phyloP scores from a whole-genome alignment of 2,329 filamentous ascomycete genomes.

The Colletotrichum sp. region DNA sequence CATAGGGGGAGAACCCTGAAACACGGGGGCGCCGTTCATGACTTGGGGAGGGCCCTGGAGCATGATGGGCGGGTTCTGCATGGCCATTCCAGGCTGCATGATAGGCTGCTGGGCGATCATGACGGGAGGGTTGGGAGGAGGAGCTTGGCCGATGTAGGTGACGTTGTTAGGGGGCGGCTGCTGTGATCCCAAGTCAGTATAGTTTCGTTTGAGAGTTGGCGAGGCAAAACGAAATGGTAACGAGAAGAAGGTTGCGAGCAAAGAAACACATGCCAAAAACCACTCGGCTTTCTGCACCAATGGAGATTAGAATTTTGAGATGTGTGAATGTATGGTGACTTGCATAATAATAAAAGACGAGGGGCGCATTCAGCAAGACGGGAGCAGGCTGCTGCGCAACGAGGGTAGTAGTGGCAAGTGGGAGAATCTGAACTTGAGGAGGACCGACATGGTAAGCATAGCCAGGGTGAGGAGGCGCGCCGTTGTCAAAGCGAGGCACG shows the following conservation, averaged over 20 bases:
- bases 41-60: conserved; percentile 30
- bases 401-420: conserved; percentile 6
- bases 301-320: not conserved
- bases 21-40: not conserved
- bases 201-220: not conserved
- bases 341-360: conserved; percentile 41
- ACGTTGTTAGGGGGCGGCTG: conserved; percentile 34
- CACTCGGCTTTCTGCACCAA: not conserved
- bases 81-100: conserved; percentile 26
- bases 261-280: not conserved
- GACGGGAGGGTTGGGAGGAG: conserved; percentile 28
- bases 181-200: conserved; percentile 22
- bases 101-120: conserved; percentile 38
- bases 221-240: not conserved
- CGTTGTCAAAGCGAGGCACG: conserved; percentile 56
- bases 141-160: conserved; percentile 30
- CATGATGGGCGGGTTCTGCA: conserved; percentile 28
- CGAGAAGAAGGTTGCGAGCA: not conserved
- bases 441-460: conserved; percentile 36
- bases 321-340: conserved; percentile 28
- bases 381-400: not conserved
- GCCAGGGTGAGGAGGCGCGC: conserved; percentile 23
- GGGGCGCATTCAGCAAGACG: not conserved
- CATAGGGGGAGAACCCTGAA: conserved; percentile 7
- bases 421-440: conserved; percentile 32